Evolutionary conservation across 768 basidiomycete species (phyloP).

Genomic region (Leucogyrophana mollusca): DNA sequence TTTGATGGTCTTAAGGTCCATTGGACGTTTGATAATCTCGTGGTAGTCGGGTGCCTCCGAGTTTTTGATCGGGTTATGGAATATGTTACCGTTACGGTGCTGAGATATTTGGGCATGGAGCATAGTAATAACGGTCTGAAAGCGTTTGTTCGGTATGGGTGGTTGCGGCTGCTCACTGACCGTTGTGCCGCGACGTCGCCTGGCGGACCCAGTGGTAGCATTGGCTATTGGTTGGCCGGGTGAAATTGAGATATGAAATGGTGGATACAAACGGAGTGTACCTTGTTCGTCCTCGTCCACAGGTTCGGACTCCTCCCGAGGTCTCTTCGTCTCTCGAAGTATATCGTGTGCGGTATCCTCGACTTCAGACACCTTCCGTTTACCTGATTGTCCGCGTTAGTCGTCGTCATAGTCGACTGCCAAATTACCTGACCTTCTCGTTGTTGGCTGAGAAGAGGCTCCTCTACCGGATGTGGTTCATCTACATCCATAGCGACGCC

Average conservation of each 20-base stretch:
- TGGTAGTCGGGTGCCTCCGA: slow-evolving; percentile 90
- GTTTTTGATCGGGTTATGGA: slow-evolving; percentile 85
- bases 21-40: slow-evolving; percentile 90
- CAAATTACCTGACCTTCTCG: slow-evolving; percentile 19
- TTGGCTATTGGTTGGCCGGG: too few relatives aligned
- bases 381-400: slow-evolving; percentile 44
- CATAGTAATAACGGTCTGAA: slow-evolving; percentile 79
- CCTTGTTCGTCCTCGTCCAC: slow-evolving; percentile 65
- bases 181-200: slow-evolving; percentile 16
- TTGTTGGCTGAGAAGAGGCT: too few relatives aligned
- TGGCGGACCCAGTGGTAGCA: slow-evolving; percentile 4
- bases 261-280: slow-evolving; percentile 16
- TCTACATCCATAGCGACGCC: too few relatives aligned
- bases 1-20: slow-evolving; percentile 94
- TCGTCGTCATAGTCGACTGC: slow-evolving; percentile 20
- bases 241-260: not conserved
- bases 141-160: slow-evolving; percentile 55
- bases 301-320: slow-evolving; percentile 67
- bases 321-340: slow-evolving; percentile 53
- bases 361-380: slow-evolving; percentile 61
- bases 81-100: slow-evolving; percentile 87
- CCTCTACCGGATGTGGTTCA: too few relatives aligned
- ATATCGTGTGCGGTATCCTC: slow-evolving; percentile 42
- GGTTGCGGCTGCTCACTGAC: slow-evolving; percentile 14
- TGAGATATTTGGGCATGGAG: slow-evolving; percentile 80